Percentiles rank a stretch among this genome's conserved stretches.
Evolutionary conservation across 768 basidiomycete genomes (phyloP).

Genomic region (Glaciozyma martinii): DNA sequence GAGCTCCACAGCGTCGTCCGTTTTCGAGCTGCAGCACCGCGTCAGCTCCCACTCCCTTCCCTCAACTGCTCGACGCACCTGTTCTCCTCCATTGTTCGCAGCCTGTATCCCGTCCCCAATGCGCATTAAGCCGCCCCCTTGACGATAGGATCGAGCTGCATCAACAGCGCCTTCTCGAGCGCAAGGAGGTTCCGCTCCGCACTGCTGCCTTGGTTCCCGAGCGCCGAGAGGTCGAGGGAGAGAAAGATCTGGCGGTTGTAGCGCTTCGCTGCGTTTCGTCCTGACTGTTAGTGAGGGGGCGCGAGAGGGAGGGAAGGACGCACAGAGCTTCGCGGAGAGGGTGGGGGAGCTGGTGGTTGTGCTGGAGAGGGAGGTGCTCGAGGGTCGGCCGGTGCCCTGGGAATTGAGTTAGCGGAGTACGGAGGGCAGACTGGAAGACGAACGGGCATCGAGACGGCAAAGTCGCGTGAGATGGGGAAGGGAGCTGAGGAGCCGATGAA

Average conservation of each 20-base stretch:
- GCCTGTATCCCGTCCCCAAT: too few species aligned
- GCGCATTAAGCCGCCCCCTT: background rate
- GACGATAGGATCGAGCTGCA: constrained; percentile 7
- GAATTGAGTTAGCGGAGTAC: background rate
- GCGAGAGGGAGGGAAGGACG: background rate
- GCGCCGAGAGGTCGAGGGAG: constrained; percentile 26
- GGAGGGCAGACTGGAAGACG: background rate
- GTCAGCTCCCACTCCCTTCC: too few species aligned
- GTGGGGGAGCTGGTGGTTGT: constrained; percentile 8
- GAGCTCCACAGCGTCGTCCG: too few species aligned
- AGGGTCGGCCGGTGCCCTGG: background rate
- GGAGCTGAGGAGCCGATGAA: constrained; percentile 5
- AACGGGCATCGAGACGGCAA: constrained; percentile 20
- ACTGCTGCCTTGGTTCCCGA: background rate
- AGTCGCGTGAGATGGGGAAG: constrained; percentile 7
- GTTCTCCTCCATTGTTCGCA: too few species aligned
- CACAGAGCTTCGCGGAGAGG: constrained; percentile 11
- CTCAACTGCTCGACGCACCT: too few species aligned
- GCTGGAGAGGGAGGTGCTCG: constrained; percentile 5
- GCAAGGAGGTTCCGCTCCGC: constrained; percentile 2
- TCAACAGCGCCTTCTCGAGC: constrained; percentile 12
- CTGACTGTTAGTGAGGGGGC: background rate
- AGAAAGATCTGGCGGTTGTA: constrained; percentile 27
- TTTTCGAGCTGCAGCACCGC: too few species aligned
- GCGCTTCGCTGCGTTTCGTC: constrained; percentile 12